Conservation (phyloP, 169 alveolate genomes). For the Ophryocystis elektroscirrha region DNA sequence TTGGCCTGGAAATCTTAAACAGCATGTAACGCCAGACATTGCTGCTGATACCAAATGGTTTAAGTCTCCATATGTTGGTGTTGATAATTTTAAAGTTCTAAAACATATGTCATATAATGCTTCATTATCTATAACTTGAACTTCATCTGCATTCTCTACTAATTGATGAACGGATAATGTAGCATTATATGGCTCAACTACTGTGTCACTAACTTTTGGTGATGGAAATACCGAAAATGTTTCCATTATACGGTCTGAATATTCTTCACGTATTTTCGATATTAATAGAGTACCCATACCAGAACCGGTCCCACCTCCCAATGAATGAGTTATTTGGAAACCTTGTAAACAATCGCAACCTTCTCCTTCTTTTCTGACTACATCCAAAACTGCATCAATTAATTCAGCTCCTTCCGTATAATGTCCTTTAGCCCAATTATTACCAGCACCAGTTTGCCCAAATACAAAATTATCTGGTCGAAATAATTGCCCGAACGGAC, state of each 20-base stretch:
- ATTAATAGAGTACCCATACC: slow-evolving; percentile 93
- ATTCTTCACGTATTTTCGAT: slow-evolving; percentile 84
- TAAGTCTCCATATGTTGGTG: slow-evolving; percentile 94
- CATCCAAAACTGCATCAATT: slow-evolving; percentile 88
- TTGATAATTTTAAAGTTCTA: slow-evolving; percentile 91
- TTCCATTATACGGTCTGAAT: slow-evolving; percentile 90
- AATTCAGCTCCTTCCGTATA: slow-evolving; percentile 96
- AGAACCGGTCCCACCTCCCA: slow-evolving; percentile 97
- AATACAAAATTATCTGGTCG: slow-evolving; percentile 95
- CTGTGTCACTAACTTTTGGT: slow-evolving; percentile 92
- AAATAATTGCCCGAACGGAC: slow-evolving; percentile 90
- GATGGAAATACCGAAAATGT: slow-evolving; percentile 85
- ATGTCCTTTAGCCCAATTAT: slow-evolving; percentile 98
- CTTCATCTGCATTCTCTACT: slow-evolving; percentile 88
- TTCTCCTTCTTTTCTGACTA: slow-evolving; percentile 94
- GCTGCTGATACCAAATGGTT: slow-evolving; percentile 94
- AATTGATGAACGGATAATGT: slow-evolving; percentile 86
- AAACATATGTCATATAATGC: slow-evolving; percentile 97
- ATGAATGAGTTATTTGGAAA: slow-evolving; percentile 69
- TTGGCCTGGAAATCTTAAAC: slow-evolving; percentile 90
- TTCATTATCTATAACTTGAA: slow-evolving; percentile 82
- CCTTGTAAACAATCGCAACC: slow-evolving; percentile 85
- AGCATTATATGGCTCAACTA: slow-evolving; percentile 96
- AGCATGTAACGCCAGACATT: slow-evolving; percentile 92
- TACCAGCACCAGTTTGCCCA: slow-evolving; percentile 98